Evolutionary conservation across 768 basidiomycete species (phyloP), one percentile per base, ranked within the genome.

Genomic region (Suillus hirtellus): DNA sequence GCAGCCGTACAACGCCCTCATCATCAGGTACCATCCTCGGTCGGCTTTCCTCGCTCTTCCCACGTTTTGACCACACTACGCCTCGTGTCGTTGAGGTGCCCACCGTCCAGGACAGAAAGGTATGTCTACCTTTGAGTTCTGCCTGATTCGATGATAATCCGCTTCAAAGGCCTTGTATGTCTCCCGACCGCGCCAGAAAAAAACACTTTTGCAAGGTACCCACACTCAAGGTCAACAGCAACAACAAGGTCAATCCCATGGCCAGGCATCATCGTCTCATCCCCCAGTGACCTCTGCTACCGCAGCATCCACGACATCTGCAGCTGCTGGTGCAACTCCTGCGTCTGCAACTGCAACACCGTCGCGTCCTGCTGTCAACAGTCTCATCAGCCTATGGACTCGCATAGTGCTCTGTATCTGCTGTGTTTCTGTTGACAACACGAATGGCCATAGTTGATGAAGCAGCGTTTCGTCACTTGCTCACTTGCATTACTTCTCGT

Each of bases 81-180:
- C 34, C 52, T 12, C 19, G 34, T 53, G 52, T 53, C 3, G 19
- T 53, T 2, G 34, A 53, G 5, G 52, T 53, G 17, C 31, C 52
- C 11, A n/a, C 52, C 11, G 52, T 53, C 19, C 52, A 53, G 52
- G 52, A 53, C 19, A 53, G 31, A 53, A 53, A 35, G 31, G 52
- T 35, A 35, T 35, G 34, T n/a, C 19, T 35, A 35, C 52, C 31
- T 34, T 11, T 11, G 17, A 53, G 10, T 34, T 53, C 31, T 53
- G 19, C 52, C 5, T 53, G 19, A 11, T 53, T 35, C 2, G 2
- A 11, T 35, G 19, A 11, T 19, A 34, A 53, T n/a, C 5, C 11
- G 34, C 31, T n/a, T 53, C 19, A n/a, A 53, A 53, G 52, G 52
- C 52, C 19, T 53, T 53, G 31, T 53, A 53, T 53, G 52, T 53